Evolutionary conservation across 345 rosid genomes (phyloP).

Genomic region (Camelina laxa): DNA sequence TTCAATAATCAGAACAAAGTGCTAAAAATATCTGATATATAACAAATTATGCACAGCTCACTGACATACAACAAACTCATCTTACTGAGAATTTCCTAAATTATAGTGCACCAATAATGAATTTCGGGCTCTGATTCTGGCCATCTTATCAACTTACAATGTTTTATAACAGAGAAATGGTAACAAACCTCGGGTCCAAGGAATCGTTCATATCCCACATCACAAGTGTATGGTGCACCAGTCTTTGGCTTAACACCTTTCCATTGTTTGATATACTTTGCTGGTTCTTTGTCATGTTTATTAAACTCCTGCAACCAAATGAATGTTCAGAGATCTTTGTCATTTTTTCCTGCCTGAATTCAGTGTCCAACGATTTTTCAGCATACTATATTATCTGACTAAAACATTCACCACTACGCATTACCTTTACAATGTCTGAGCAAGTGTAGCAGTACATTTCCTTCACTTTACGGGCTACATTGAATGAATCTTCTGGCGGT

Average conservation of each 20-base stretch:
- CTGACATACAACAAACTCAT: constrained; percentile 4
- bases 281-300: constrained; percentile 96
- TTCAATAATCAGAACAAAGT: constrained; percentile 10
- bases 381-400: constrained; percentile 10
- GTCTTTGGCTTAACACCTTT: constrained; percentile 95
- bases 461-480: constrained; percentile 94
- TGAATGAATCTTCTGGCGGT: constrained; percentile 96
- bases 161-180: constrained; percentile 9
- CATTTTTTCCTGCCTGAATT: constrained; percentile 1
- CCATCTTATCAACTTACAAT: background rate
- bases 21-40: background rate
- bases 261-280: constrained; percentile 89
- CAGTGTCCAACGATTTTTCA: constrained; percentile 21
- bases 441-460: constrained; percentile 90
- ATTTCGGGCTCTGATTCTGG: background rate
- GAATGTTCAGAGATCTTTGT: constrained; percentile 30
- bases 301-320: constrained; percentile 76
- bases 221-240: constrained; percentile 97
- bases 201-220: constrained; percentile 94
- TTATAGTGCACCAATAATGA: background rate
- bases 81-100: background rate
- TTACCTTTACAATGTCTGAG: constrained; percentile 96
- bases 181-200: constrained; percentile 94
- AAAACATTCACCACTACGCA: constrained; percentile 23
- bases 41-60: constrained; percentile 8